A percentile compares a stretch with the other conserved stretches of the same genome.
phyloP scores from a whole-genome alignment of 2,329 filamentous ascomycete genomes.

The Aspergillus costaricaensis region DNA sequence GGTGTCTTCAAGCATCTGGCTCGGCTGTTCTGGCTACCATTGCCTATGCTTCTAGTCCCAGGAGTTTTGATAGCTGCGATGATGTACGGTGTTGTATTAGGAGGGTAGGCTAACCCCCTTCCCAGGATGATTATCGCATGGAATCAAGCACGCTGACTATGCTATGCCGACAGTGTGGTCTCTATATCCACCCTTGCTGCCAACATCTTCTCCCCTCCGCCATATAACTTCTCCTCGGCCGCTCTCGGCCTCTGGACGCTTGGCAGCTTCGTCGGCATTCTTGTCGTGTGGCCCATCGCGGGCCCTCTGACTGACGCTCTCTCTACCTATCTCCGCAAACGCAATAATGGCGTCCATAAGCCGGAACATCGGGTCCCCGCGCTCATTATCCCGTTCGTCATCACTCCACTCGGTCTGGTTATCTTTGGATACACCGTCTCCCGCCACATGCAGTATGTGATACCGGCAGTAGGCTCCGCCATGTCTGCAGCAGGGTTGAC shows the following conservation, averaged over 20 bases:
- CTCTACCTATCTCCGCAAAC: conserved; percentile 36
- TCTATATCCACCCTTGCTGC: conserved; percentile 32
- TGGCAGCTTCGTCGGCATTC: conserved; percentile 42
- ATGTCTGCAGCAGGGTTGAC: conserved; percentile 32
- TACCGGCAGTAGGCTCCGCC: conserved; percentile 31
- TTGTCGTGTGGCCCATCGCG: conserved; percentile 41
- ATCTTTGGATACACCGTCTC: conserved; percentile 36
- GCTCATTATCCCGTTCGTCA: conserved; percentile 41
- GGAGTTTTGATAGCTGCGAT: conserved; percentile 27
- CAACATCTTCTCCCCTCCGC: conserved; percentile 31
- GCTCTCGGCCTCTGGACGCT: conserved; percentile 32
- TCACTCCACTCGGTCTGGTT: conserved; percentile 36
- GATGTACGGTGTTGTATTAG: conserved; percentile 32
- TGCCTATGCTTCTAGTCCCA: conserved; percentile 28
- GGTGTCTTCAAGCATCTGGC: conserved; percentile 20
- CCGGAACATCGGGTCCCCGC: conserved; percentile 45
- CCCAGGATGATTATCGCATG: background rate
- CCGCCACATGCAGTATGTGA: conserved; percentile 24
- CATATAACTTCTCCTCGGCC: conserved; percentile 34
- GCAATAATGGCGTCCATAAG: conserved; percentile 39
- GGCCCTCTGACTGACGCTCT: conserved; percentile 45
- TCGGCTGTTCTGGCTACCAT: conserved; percentile 26
- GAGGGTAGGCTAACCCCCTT: conserved; percentile 23
- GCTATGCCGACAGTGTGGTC: conserved; percentile 20
- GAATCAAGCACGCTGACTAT: conserved; percentile 1